Percentiles rank a stretch among this genome's conserved stretches.
These are phyloP conservation scores for Globisporangium yorkense DNA, from an alignment of 352 stramenopile genomes.

Conservation along the genomic window DNA sequence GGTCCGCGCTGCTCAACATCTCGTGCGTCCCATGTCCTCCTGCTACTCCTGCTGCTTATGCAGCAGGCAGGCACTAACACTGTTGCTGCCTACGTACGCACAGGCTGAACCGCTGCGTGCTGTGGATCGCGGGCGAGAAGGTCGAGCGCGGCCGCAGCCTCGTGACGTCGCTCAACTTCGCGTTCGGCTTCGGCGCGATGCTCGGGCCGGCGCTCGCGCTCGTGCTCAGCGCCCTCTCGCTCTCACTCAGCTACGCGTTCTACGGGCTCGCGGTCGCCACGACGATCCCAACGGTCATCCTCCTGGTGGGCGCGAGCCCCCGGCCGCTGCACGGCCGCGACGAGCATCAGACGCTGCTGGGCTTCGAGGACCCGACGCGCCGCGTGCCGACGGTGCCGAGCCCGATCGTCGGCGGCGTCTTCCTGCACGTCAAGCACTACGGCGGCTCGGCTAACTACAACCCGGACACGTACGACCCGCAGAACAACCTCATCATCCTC, in stretches of 20 bases:
- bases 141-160: constrained; percentile 62
- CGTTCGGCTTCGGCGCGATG: constrained; percentile 58
- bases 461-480: constrained; percentile 74
- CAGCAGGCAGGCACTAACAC: constrained; percentile 2
- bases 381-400: constrained; percentile 74
- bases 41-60: neutral
- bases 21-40: constrained; percentile 26
- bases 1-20: constrained; percentile 73
- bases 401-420: constrained; percentile 77
- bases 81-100: neutral
- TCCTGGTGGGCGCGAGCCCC: constrained; percentile 34
- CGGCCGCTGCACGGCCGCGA: constrained; percentile 40
- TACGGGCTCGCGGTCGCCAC: constrained; percentile 44
- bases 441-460: constrained; percentile 67
- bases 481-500: constrained; percentile 82
- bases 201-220: constrained; percentile 43
- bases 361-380: constrained; percentile 65
- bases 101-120: constrained; percentile 59
- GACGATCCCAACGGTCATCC: constrained; percentile 33
- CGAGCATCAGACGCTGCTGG: constrained; percentile 56
- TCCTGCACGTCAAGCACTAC: constrained; percentile 75
- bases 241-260: constrained; percentile 55
- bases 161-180: constrained; percentile 69
- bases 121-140: constrained; percentile 67
- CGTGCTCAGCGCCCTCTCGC: constrained; percentile 36